Base-by-base conservation (phyloP, 2,329 filamentous ascomycete species). In the Exophiala spinifera region DNA sequence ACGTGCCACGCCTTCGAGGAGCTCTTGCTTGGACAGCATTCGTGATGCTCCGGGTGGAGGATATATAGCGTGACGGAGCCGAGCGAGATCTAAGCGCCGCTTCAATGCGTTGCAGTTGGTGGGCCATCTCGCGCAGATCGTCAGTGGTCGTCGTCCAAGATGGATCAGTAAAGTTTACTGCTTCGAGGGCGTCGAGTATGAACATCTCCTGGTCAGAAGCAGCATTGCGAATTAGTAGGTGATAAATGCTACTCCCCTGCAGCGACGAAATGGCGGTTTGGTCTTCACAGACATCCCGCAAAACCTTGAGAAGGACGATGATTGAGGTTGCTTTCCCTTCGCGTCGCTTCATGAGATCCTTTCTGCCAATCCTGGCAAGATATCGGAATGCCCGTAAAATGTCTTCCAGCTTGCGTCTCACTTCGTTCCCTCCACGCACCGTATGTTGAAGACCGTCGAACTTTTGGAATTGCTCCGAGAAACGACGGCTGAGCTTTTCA, bases 401-500 rank as follows among this genome's bases (percentile, higher is more conserved):
- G 5, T 37, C 34, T 13, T 37, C 34, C 34, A 37, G 15, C 11
- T 17, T 37, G 11, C 34, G 34, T 37, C 34, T 4, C 13, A 1
- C 13, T 13, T 13, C 34, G 14, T 17, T 14, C 34, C 15, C 34
- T 37, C 34, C 34, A 6, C 14, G 34, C 6, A 4, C 34, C 4
- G 34, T 13, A 17, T 54, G 31, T 62, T 52, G 40, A 76, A 76
- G 25, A 25, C 23, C 23, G 23, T 25, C 23, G 23, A 25, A 25
- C 23, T 56, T 62, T 52, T 73, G 69, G 43, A 77, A 75, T 46
- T 70, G 65, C 8, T 58, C 55, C 7, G 75, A 59, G 4, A 75
- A 66, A 23, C 68, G 67, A 44, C 68, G 63, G 51, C 69, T 66
- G 11, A 72, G 56, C 55, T 77, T 78, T 56, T 75, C 69, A 51